Base-by-base conservation (phyloP, 352 stramenopile species). In the Hyaloperonospora arabidopsidis region DNA sequence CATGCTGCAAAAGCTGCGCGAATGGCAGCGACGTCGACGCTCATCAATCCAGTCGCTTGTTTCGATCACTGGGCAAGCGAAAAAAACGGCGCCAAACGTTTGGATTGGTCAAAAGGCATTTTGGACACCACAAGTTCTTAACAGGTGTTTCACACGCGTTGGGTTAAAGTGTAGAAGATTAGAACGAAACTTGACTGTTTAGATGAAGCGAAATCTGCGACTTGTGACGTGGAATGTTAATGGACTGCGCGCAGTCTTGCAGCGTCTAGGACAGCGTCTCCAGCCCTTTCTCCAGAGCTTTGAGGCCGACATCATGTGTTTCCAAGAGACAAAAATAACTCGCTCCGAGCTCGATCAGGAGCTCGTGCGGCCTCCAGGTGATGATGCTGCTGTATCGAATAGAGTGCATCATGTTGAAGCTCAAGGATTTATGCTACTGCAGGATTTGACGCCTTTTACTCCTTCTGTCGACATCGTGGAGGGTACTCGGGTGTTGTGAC, bases 181-280 rank as follows among this genome's bases (percentile, higher is more conserved):
- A 4, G 21, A 1, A 13, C 11, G 5, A 35, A 36, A 35, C 0
- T 18, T 12, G 35, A 19, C 2, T 19, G 28, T 34, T 11, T 68
- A 45, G 18, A 59, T 61, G 49, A 43, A 55, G 36, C 62, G 55
- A n/a, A 28, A 41, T 35, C 46, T 86, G 34, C 72, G 69, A 45
- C 54, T 91, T 52, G 44, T 89, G 65, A 88, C 79, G n/a, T 93
- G 84, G 84, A 93, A 93, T 61, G 68, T 93, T 50, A 93, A 93
- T 63, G 84, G 84, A 18, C 67, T 93, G 61, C 79, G 81, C 51
- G 80, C 84, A 2, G 74, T 87, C 39, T 63, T 93, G 47, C 74
- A 84, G 57, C 74, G 80, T 11, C 59, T 80, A 18, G 69, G 74
- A 39, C 68, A 72, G 49, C 79, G 41, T 46, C 45, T 88, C 8